phyloP scores from a whole-genome alignment of 1,284 basidiomycete genomes.

The Wallemia mellicola region DNA sequence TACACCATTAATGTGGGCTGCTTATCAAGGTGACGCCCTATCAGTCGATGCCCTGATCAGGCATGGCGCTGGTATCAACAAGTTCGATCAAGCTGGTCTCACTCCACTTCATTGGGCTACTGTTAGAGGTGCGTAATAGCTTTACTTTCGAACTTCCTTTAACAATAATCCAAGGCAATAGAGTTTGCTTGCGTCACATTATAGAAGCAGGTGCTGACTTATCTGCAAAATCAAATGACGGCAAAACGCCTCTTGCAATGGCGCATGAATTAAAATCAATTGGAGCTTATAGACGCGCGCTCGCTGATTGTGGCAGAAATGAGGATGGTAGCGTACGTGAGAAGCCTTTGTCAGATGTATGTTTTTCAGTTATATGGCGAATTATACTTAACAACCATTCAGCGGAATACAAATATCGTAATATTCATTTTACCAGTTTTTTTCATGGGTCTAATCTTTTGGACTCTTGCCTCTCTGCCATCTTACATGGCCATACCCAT shows the following conservation, averaged over 20 bases:
- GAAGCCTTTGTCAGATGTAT: slow-evolving; percentile 18
- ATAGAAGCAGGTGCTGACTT: slow-evolving; percentile 61
- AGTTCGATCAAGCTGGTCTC: slow-evolving; percentile 51
- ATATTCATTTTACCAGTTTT: slow-evolving; percentile 51
- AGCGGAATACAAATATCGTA: slow-evolving; percentile 50
- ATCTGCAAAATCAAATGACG: slow-evolving; percentile 45
- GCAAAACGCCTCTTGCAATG: slow-evolving; percentile 78
- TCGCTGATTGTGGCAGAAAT: slow-evolving; percentile 49
- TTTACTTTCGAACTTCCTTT: no score
- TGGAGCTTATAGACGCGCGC: slow-evolving; percentile 54
- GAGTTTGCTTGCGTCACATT: slow-evolving; percentile 48
- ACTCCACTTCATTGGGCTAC: slow-evolving; percentile 94
- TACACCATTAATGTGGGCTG: slow-evolving; percentile 94
- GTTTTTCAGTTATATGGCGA: slow-evolving; percentile 2
- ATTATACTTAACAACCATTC: slow-evolving; percentile 5
- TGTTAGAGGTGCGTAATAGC: slow-evolving; percentile 24
- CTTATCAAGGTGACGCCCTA: slow-evolving; percentile 89
- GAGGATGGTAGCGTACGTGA: slow-evolving; percentile 39
- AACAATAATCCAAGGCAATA: slow-evolving; percentile 26
- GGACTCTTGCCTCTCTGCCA: slow-evolving; percentile 46
- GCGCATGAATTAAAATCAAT: slow-evolving; percentile 70
- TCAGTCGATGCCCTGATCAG: slow-evolving; percentile 70
- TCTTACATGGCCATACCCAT: slow-evolving; percentile 68
- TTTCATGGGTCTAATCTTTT: slow-evolving; percentile 53
- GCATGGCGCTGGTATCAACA: slow-evolving; percentile 49